Percentiles rank a stretch among this genome's conserved stretches.
Evolutionary conservation across 192 early-diverging fungal species (phyloP).

Genomic region (Paraglomus occultum): DNA sequence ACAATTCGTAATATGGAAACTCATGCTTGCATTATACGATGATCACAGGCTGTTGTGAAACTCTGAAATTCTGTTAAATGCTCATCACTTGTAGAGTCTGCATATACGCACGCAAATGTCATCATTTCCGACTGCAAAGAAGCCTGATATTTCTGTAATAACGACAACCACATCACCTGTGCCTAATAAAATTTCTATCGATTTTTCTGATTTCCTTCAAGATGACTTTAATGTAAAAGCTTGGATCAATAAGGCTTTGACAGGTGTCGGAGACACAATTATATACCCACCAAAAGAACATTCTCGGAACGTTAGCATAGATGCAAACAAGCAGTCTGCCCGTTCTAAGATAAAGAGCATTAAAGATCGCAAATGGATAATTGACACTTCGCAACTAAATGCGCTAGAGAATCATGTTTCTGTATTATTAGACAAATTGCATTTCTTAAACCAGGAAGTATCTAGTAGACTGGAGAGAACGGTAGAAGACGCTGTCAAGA

Average conservation of each 20-base stretch:
- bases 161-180: neutral
- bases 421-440: conserved; percentile 47
- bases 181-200: conserved; percentile 7
- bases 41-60: no score
- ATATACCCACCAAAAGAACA: neutral
- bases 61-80: no score
- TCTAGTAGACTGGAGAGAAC: conserved; percentile 51
- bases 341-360: no score
- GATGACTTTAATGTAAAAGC: conserved; percentile 60
- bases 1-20: no score
- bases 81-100: no score
- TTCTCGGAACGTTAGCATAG: neutral
- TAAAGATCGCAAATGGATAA: neutral
- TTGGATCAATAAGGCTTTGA: conserved; percentile 62
- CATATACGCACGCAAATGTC: no score
- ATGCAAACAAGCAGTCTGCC: conserved; percentile 1
- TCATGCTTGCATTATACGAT: no score
- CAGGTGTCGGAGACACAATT: conserved; percentile 8
- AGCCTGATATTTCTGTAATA: neutral
- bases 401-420: conserved; percentile 27
- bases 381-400: conserved; percentile 3
- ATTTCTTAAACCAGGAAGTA: conserved; percentile 55
- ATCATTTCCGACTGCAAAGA: neutral
- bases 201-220: conserved; percentile 35
- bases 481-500: conserved; percentile 54